These are phyloP conservation scores for Venturia aucupariae DNA, from an alignment of 2,329 filamentous ascomycete species.

Conservation along the genomic window DNA sequence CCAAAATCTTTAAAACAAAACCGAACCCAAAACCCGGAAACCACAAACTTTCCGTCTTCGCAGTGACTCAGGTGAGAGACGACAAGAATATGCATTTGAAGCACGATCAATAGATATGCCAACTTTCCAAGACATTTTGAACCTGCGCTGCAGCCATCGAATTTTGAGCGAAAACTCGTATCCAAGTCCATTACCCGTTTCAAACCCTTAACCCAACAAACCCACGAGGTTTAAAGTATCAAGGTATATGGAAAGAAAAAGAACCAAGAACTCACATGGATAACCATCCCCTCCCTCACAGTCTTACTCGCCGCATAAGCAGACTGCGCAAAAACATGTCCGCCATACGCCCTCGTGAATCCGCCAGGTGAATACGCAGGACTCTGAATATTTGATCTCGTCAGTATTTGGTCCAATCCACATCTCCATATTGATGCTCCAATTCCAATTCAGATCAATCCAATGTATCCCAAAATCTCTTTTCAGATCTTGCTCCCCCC, in stretches of 20 bases:
- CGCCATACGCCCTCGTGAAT: slow-evolving; percentile 39
- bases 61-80: too few species aligned
- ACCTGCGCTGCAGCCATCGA: too few species aligned
- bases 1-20: not conserved
- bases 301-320: slow-evolving; percentile 49
- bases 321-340: slow-evolving; percentile 49
- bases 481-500: not conserved
- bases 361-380: slow-evolving; percentile 12
- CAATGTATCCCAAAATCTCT: too few species aligned
- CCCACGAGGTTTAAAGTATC: too few species aligned
- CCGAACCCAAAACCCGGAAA: not conserved
- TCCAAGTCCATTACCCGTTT: too few species aligned
- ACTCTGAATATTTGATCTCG: not conserved
- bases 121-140: too few species aligned
- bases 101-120: too few species aligned
- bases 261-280: slow-evolving; percentile 36
- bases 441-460: too few species aligned
- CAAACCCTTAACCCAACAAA: too few species aligned
- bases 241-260: not conserved
- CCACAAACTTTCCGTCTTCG: not conserved
- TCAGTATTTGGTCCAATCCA: not conserved
- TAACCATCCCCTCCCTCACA: slow-evolving; percentile 38
- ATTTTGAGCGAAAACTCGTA: too few species aligned
- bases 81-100: too few species aligned
- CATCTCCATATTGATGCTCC: too few species aligned